These are phyloP conservation scores for Panus rudis DNA, from an alignment of 768 basidiomycete genomes.

Conservation along the genomic window DNA sequence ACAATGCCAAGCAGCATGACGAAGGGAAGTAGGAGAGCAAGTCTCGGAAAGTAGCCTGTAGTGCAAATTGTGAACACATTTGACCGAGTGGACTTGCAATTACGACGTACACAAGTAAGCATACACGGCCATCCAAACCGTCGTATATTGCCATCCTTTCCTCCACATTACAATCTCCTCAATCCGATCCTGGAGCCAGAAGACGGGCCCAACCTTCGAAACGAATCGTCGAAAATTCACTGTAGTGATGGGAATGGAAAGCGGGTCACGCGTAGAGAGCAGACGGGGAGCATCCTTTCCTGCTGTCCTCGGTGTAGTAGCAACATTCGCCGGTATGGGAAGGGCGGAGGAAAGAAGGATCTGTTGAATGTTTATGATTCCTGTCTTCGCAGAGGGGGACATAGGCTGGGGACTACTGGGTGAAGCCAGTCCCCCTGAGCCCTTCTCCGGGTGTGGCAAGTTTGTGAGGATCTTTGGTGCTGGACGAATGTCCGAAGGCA, in stretches of 20 bases:
- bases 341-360: conserved; percentile 25
- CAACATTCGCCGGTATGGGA: conserved; percentile 14
- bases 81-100: neutral
- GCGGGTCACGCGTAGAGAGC: conserved; percentile 54
- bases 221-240: conserved; percentile 81
- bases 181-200: conserved; percentile 84
- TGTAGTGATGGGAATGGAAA: conserved; percentile 72
- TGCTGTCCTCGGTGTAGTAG: conserved; percentile 11
- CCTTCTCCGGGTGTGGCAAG: conserved; percentile 18
- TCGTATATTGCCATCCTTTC: conserved; percentile 64
- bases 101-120: conserved; percentile 66
- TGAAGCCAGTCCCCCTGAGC: conserved; percentile 7
- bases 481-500: conserved; percentile 16
- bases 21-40: conserved; percentile 67
- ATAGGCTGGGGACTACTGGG: conserved; percentile 10
- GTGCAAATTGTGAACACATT: neutral
- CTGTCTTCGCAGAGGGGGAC: conserved; percentile 20
- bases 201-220: conserved; percentile 66
- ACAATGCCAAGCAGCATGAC: conserved; percentile 54
- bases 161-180: conserved; percentile 86
- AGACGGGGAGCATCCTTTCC: conserved; percentile 28
- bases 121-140: conserved; percentile 70
- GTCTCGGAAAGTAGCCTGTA: conserved; percentile 70
- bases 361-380: conserved; percentile 25
- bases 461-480: conserved; percentile 20